Evolutionary conservation across 2,329 filamentous ascomycete genomes (phyloP), one percentile per base, ranked within the genome.

Genomic region (Leptographium procerum): DNA sequence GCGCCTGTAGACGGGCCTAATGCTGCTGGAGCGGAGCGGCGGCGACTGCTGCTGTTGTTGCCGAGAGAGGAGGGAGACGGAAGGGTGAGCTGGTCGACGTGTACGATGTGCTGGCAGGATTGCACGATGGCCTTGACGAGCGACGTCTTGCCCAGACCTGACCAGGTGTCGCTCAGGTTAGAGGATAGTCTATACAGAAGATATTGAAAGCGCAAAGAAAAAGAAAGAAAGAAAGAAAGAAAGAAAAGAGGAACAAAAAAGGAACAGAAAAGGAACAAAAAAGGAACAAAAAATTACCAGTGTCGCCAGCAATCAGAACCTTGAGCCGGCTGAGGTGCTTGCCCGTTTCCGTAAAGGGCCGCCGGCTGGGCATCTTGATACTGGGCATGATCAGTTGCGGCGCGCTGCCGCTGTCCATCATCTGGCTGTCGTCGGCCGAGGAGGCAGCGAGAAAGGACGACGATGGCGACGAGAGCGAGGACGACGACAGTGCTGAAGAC

Each of bases 351-450:
- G 94, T 96, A 70, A 97, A 97, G 0, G 91, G 91, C 56, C 91
- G 81, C 55, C 94, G 84, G 61, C 84, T 88, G 4, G 94, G 92
- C 82, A 99, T 94, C 61, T 83, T 85, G 66, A 99, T 86, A 67
- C 91, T 96, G 6, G 94, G 94, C 94, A 99, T 99, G 61, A 99
- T 89, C n/a, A 99, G 80, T 70, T 97, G 91, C 28, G 87, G 87
- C 47, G 76, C 78, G 61, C 70, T 76, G 53, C 73, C 72, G 60
- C 77, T 68, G 81, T 85, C 66, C 62, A 75, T 69, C 69, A 74
- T 69, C 52, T 24, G 62, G 56, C 16, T 16, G 16, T 7, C 16
- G 19, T 19, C 40, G 16, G 40, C 19, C 16, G n/a, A n/a, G n/a
- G n/a, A n/a, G n/a, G n/a, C n/a, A n/a, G n/a, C n/a, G n/a, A 52